Conservation (phyloP, 768 basidiomycete species). For the Lactifluus echinatus region DNA sequence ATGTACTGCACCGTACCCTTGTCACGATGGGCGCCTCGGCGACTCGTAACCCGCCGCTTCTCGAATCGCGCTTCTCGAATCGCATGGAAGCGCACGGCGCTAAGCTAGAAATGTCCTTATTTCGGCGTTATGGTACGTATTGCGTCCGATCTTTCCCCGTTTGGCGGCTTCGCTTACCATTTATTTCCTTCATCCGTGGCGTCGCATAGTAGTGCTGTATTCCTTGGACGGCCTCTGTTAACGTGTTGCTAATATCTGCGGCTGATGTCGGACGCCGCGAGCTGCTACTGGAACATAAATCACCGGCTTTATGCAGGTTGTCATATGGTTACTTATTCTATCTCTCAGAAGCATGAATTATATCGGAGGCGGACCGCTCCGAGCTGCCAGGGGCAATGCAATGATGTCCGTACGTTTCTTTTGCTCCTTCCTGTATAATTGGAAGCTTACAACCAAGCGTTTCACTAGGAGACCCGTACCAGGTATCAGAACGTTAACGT, state of each 20-base stretch:
- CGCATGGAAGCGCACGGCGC: background rate
- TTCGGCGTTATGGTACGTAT: background rate
- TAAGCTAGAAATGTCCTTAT: background rate
- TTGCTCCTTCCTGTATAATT: slow-evolving; percentile 1
- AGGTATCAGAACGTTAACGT: no score
- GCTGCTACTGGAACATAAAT: background rate
- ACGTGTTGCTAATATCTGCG: background rate
- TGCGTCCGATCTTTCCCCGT: background rate
- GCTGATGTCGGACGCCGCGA: background rate
- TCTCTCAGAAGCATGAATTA: background rate
- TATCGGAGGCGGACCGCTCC: background rate
- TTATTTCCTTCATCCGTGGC: background rate
- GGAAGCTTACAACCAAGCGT: background rate
- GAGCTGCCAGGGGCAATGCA: background rate
- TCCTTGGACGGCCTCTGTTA: background rate
- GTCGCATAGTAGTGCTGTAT: background rate
- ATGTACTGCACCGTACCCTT: background rate
- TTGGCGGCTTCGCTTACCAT: background rate
- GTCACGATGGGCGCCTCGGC: background rate
- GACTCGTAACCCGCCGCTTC: no score
- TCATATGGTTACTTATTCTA: background rate
- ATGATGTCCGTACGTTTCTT: background rate
- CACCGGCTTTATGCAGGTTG: background rate
- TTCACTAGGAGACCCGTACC: background rate
- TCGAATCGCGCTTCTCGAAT: no score